Conservation (phyloP, 2,329 filamentous ascomycete genomes). For the Microsporum ferrugineum region DNA sequence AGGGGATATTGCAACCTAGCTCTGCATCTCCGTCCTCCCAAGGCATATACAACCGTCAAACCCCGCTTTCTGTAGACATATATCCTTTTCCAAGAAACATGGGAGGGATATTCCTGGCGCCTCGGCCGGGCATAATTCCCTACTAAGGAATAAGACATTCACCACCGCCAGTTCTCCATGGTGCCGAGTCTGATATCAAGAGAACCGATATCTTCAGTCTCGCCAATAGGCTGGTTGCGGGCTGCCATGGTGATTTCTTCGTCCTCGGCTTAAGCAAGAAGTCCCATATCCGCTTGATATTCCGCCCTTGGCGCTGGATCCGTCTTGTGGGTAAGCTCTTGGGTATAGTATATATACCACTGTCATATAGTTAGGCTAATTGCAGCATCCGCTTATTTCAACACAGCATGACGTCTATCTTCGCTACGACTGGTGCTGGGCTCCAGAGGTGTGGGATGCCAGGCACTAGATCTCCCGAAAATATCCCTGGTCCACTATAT, state of each 20-base stretch:
- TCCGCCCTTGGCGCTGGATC: not conserved
- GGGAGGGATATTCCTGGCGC: not conserved
- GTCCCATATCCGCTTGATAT: not conserved
- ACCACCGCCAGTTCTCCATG: too few relatives aligned
- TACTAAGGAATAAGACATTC: not conserved
- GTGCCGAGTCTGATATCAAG: not conserved
- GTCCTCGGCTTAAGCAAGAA: not conserved
- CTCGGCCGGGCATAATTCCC: not conserved
- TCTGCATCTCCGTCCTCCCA: not conserved
- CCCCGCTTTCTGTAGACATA: not conserved
- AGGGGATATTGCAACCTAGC: not conserved
- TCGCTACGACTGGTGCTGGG: not conserved
- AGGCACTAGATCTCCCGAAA: not conserved
- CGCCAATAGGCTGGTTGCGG: not conserved
- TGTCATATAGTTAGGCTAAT: not conserved
- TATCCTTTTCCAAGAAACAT: not conserved
- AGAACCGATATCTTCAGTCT: too few relatives aligned
- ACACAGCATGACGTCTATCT: not conserved
- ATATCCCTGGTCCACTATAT: not conserved
- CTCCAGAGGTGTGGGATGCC: not conserved
- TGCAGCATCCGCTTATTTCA: not conserved
- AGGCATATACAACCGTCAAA: not conserved
- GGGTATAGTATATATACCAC: not conserved
- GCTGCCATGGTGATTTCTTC: not conserved
- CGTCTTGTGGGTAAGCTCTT: not conserved